phyloP scores from a whole-genome alignment of 2,329 filamentous ascomycete species.

The Trichoderma sp. region DNA sequence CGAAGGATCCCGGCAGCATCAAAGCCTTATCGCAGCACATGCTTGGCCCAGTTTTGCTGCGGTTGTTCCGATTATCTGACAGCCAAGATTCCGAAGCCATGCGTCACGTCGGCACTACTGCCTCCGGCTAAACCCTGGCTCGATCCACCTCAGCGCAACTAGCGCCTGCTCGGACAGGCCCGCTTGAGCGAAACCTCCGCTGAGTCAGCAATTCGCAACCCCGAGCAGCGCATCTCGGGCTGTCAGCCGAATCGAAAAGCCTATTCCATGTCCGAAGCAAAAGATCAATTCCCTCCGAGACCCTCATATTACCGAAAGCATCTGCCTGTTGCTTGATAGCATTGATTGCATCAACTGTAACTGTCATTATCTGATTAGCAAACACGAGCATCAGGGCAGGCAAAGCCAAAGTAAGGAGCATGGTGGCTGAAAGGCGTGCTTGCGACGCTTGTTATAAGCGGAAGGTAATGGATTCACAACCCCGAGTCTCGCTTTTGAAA shows the following conservation, averaged over 20 bases:
- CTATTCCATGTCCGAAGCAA: not conserved
- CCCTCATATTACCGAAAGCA: not conserved
- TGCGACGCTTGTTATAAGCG: slow-evolving; percentile 52
- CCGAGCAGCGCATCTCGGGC: not conserved
- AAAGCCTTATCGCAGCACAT: not conserved
- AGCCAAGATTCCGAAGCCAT: not conserved
- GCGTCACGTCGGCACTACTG: not conserved
- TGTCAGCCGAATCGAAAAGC: not conserved
- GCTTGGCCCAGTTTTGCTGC: not conserved
- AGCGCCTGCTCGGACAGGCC: slow-evolving; percentile 11
- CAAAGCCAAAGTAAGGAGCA: not conserved
- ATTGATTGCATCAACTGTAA: not conserved
- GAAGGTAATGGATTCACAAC: slow-evolving; percentile 41
- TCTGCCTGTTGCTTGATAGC: not conserved
- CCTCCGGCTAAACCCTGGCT: not conserved
- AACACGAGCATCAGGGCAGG: not conserved
- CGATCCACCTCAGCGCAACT: not conserved
- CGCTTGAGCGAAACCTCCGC: slow-evolving; percentile 11
- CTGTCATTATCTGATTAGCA: not conserved
- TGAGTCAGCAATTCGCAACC: not conserved
- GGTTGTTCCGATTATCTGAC: not conserved
- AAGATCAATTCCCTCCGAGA: not conserved
- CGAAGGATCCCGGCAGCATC: not conserved
- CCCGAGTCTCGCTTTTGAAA: not conserved
- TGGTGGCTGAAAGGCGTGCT: slow-evolving; percentile 33